These are phyloP conservation scores for Candida oleophila DNA, from an alignment of 805 yeast genomes.

Conservation along the genomic window DNA sequence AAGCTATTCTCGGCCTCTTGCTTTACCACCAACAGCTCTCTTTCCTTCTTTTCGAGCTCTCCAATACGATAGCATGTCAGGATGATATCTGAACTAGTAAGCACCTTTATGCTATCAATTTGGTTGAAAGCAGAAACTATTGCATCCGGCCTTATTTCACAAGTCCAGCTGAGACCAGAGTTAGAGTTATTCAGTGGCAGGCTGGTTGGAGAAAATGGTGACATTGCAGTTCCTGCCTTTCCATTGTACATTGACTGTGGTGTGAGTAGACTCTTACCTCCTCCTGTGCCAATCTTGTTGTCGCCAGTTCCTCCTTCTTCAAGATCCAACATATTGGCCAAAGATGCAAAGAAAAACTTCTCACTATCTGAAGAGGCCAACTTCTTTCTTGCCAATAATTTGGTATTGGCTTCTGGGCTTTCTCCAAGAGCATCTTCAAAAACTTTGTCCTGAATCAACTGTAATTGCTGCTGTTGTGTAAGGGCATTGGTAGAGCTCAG, in stretches of 20 bases:
- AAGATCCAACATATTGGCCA: slow-evolving; percentile 49
- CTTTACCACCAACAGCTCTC: neutral
- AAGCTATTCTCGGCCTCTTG: slow-evolving; percentile 3
- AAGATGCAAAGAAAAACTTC: slow-evolving; percentile 48
- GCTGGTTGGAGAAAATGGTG: slow-evolving; percentile 39
- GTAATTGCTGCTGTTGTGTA: slow-evolving; percentile 13
- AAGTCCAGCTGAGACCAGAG: slow-evolving; percentile 31
- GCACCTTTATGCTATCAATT: slow-evolving; percentile 36
- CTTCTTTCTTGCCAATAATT: slow-evolving; percentile 45
- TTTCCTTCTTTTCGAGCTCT: slow-evolving; percentile 5
- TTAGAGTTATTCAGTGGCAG: slow-evolving; percentile 4
- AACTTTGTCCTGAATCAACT: slow-evolving; percentile 9
- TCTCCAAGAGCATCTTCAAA: slow-evolving; percentile 24
- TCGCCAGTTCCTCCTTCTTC: slow-evolving; percentile 33
- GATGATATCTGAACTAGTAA: slow-evolving; percentile 24
- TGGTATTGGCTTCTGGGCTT: slow-evolving; percentile 33
- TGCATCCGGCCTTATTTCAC: slow-evolving; percentile 46
- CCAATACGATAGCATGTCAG: slow-evolving; percentile 20
- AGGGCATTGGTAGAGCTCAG: neutral
- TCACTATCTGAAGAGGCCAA: slow-evolving; percentile 47
- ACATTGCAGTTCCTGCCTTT: slow-evolving; percentile 12
- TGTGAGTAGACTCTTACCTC: slow-evolving; percentile 16
- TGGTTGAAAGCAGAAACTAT: slow-evolving; percentile 47
- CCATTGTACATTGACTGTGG: slow-evolving; percentile 8
- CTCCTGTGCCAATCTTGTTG: slow-evolving; percentile 14